Conservation (phyloP, 2,329 filamentous ascomycete genomes). For the Fusarium agapanthi region DNA sequence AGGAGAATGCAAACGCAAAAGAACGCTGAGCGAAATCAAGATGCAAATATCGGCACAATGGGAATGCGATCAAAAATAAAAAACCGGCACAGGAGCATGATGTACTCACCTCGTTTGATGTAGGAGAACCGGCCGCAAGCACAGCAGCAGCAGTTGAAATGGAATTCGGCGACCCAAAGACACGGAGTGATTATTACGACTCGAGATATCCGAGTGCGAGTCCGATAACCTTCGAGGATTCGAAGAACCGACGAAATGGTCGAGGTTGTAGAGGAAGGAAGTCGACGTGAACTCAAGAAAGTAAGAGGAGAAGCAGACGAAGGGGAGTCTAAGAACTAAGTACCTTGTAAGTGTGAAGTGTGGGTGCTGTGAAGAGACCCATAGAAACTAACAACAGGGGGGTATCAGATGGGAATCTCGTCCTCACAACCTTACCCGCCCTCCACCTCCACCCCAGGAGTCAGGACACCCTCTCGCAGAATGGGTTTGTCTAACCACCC, state of each 20-base stretch:
- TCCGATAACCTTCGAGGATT: conserved; percentile 33
- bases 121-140: conserved; percentile 19
- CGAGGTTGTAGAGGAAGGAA: conserved; percentile 25
- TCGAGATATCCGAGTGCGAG: conserved; percentile 26
- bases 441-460: conserved; percentile 1
- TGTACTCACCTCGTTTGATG: conserved; percentile 36
- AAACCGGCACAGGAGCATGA: conserved; percentile 18
- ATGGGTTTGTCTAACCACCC: conserved; percentile 21
- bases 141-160: conserved; percentile 28
- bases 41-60: background rate
- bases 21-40: background rate
- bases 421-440: conserved; percentile 12
- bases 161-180: conserved; percentile 14
- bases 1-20: background rate
- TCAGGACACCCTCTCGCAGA: conserved; percentile 27
- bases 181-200: conserved; percentile 13
- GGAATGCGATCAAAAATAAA: conserved; percentile 9
- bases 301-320: conserved; percentile 28
- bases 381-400: conserved; percentile 26
- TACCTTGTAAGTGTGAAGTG: conserved; percentile 37
- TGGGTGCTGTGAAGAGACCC: conserved; percentile 30
- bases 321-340: conserved; percentile 36
- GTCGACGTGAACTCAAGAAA: conserved; percentile 20
- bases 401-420: conserved; percentile 32
- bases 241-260: conserved; percentile 31